Base-by-base conservation (phyloP, 257 asterid genomes). In the Rehmannia glutinosa region DNA sequence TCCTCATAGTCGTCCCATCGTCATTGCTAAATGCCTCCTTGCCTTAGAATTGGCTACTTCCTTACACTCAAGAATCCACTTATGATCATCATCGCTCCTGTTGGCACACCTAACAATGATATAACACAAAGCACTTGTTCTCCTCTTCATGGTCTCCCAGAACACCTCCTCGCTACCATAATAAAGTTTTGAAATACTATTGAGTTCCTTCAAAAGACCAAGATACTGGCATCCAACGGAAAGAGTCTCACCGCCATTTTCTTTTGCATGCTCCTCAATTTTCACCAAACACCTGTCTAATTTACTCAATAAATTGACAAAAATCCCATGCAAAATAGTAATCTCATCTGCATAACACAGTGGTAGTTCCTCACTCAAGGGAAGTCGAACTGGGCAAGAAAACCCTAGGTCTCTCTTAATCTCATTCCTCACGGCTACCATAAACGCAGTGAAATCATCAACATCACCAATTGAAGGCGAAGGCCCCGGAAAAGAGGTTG, bases 1-100 rank as follows among this genome's bases (percentile, higher is more conserved):
- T 83, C 98, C 30, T 87, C 97, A 43, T 75, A 84, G 39, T 87
- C 95, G 28, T 90, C 96, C 85, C 82, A 86, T 66, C 90, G 90
- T 54, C 88, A 80, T 72, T 4, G 88, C 86, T 55, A 92, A 77
- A 82, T 86, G 95, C 64, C 95, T 84, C 76, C 95, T 83, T 13
- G 89, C 83, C 79, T 88, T 90, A 71, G 90, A 92, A 81, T 83
- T 78, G 39, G 83, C 83, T 53, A 87, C 33, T 83, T 95, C 84
- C 85, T 84, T 90, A 69, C 77, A 83, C 71, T 81, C 84, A 38
- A 78, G 80, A 70, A 92, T 77, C 98, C 98, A 92, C 50, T 25
- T 53, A 69, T 90, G 83, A 69, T 90, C 95, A 9, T 86, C 95
- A 35, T 66, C n/a, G n/a, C n/a, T 68, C 81, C 90, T 82, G 77